Evolutionary conservation across 1,284 basidiomycete genomes (phyloP).

Genomic region (Puccinia hordei): DNA sequence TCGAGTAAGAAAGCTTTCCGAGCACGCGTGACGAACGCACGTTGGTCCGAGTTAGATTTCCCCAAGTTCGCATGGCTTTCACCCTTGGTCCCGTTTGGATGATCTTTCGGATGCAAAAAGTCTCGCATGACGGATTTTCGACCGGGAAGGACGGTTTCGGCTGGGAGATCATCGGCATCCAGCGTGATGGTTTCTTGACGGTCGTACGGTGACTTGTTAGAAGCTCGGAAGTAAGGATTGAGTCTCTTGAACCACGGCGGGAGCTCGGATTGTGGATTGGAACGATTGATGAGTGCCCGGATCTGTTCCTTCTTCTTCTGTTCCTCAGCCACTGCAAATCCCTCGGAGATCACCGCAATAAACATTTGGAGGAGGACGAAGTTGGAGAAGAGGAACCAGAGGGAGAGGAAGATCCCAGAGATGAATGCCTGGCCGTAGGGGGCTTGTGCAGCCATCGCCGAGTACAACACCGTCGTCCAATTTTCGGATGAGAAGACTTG

Average conservation of each 20-base stretch:
- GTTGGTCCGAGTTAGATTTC: background rate
- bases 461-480: conserved; percentile 84
- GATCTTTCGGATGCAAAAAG: conserved; percentile 23
- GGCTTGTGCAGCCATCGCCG: conserved; percentile 68
- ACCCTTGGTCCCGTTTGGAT: conserved; percentile 76
- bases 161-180: conserved; percentile 53
- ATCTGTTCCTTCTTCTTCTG: conserved; percentile 82
- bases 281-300: conserved; percentile 63
- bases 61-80: conserved; percentile 52
- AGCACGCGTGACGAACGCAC: conserved; percentile 39
- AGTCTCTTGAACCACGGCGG: conserved; percentile 73
- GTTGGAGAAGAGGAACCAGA: conserved; percentile 91
- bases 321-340: conserved; percentile 90
- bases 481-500: conserved; percentile 90
- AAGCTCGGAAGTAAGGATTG: conserved; percentile 84
- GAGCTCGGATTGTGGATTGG: conserved; percentile 61
- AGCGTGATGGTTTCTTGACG: conserved; percentile 15
- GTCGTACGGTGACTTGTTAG: conserved; percentile 59
- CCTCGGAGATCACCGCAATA: conserved; percentile 94
- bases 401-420: conserved; percentile 73
- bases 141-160: conserved; percentile 20
- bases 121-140: conserved; percentile 30
- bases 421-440: conserved; percentile 73
- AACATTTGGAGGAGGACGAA: conserved; percentile 97
- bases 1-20: conserved; percentile 45